Percentiles rank a stretch among this genome's conserved stretches.
Evolutionary conservation across 805 yeast species (phyloP).

Genomic region (Saturnispora besseyi): DNA sequence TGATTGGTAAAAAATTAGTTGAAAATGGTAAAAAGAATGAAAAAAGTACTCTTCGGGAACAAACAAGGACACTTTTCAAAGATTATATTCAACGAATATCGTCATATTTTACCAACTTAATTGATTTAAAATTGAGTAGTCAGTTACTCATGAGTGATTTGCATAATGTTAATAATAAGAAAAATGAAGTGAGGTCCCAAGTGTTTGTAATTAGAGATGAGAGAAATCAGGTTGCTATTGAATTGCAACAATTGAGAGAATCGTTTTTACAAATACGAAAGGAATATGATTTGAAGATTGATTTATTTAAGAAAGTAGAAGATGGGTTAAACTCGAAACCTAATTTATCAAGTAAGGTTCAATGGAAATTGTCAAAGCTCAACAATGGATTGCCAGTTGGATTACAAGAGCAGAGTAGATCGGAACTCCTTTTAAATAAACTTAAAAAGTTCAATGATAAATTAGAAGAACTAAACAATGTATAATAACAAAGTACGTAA

Average conservation of each 20-base stretch:
- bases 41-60: not conserved
- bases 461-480: constrained; percentile 13
- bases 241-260: constrained; percentile 17
- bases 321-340: not conserved
- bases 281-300: constrained; percentile 12
- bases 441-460: constrained; percentile 23
- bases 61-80: constrained; percentile 10
- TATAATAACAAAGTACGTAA: not conserved
- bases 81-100: constrained; percentile 20
- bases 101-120: constrained; percentile 24
- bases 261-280: constrained; percentile 10
- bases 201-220: constrained; percentile 24
- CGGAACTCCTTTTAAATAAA: constrained; percentile 21
- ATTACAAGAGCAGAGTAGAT: constrained; percentile 11
- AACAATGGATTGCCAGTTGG: not conserved
- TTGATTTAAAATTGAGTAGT: constrained; percentile 31
- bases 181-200: constrained; percentile 23
- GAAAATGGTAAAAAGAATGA: not conserved
- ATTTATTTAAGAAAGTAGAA: not conserved
- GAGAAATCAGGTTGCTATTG: constrained; percentile 17
- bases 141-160: constrained; percentile 26
- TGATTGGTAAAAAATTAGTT: constrained; percentile 1
- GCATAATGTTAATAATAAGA: constrained; percentile 21
- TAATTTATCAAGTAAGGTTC: constrained; percentile 8
- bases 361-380: constrained; percentile 16